Evolutionary conservation across 768 basidiomycete genomes (phyloP), one percentile per base, ranked within the genome.

Genomic region (Multifurca ochricompacta): DNA sequence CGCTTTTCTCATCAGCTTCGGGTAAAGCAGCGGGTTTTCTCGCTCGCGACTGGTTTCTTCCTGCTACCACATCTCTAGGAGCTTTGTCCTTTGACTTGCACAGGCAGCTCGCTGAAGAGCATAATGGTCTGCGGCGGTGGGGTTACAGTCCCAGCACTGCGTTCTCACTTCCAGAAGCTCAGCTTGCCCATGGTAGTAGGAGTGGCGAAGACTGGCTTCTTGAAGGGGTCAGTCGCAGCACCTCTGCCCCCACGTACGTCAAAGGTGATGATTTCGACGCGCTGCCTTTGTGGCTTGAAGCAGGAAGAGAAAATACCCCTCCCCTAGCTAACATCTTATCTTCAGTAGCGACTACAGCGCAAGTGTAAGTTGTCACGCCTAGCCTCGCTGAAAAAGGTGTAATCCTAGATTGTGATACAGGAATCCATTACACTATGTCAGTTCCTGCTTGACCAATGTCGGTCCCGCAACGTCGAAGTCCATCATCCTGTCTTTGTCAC

Each of bases 1-100:
- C 64, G 16, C 69, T 77, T 52, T 75, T 70, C 36, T 54, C 64
- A 31, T 68, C 66, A 36, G 70, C 71, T 4, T 69, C 69, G 0
- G 67, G 69, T 25, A 63, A 66, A 43, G 68, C 69, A 9, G 70
- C 64, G 8, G 71, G 71, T n/a, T 72, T 77, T 62, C 61, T 77
- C 56, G 75, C 76, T 1, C 67, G 70, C 60, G 74, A 73, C 44
- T 59, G 57, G 59, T 54, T 59, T 39, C 28, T 32, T 16, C 39
- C 27, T 14, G 44, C 57, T 3, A 61, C 59, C 30, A 25, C 60
- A 14, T 48, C 57, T 31, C 57, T 59, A 45, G 59, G 59, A 23
- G 42, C 35, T 0, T 37, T 56, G 25, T 59, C 59, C 5, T 59
- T 56, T 51, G 50, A 56, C 41, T 16, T 74, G 25, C 76, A 77